Evolutionary conservation across 768 basidiomycete genomes (phyloP), one percentile per base, ranked within the genome.

Genomic region (Chiua virens): DNA sequence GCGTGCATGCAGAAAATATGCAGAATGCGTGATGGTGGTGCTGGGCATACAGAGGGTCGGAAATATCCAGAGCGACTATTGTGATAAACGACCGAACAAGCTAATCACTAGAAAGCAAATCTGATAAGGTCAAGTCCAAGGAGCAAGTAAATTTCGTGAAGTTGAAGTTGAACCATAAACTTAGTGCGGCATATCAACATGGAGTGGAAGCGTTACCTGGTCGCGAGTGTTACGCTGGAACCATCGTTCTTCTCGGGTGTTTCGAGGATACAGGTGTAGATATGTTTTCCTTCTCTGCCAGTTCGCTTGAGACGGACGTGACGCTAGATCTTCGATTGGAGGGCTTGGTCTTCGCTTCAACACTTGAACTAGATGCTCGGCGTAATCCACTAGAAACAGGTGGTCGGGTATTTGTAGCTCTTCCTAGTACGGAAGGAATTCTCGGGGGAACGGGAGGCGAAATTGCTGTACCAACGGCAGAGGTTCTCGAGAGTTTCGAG

Each of bases 271-370:
- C 47, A 32, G 67, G 67, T 47, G 58, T 64, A 18, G 61, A 59
- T 43, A 79, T 62, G 55, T 86, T 86, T 69, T 85, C 83, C 69
- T 85, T 86, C 62, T 85, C 83, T 47, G 79, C 76, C 30, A 68
- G 59, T 64, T 79, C 78, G 53, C 74, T 78, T 15, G 74, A 66
- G 10, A 73, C 71, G 49, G 61, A 63, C 10, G 71, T 75, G 11
- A 66, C 60, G 45, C 59, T 71, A 18, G 72, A 60, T 39, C 67
- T 62, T 44, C 68, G 66, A 35, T 65, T 49, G 45, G 73, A 68
- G 9, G 62, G 47, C 50, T 71, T 75, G 22, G 65, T 47, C 34
- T 69, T 73, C 22, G 69, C 64, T 40, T 74, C 67, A 28, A 64
- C 60, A 5, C 65, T 62, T 1, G 73, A 60, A 42, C 51, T 67